phyloP scores from a whole-genome alignment of 2,329 filamentous ascomycete genomes.

The Fusarium sp. region DNA sequence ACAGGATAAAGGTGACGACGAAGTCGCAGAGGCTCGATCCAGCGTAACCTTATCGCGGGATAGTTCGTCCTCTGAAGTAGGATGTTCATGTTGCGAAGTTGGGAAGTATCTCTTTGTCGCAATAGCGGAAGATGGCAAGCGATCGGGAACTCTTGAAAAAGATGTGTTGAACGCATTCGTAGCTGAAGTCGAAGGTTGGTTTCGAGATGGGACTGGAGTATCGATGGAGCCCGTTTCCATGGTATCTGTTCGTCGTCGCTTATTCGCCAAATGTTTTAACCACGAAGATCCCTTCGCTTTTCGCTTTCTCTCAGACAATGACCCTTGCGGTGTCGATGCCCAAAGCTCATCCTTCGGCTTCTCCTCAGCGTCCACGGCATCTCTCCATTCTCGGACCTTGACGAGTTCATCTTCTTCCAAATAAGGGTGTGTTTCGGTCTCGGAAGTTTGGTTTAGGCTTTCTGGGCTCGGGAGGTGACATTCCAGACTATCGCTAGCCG shows the following conservation, averaged over 20 bases:
- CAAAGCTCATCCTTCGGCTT: constrained; percentile 38
- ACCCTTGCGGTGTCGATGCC: constrained; percentile 32
- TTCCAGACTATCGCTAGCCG: constrained; percentile 40
- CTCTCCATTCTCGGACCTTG: constrained; percentile 51
- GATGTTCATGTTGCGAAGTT: background rate
- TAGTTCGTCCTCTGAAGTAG: constrained; percentile 30
- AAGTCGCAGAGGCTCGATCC: constrained; percentile 40
- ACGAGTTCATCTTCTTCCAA: constrained; percentile 49
- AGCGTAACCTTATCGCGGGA: constrained; percentile 17
- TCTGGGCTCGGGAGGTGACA: constrained; percentile 58
- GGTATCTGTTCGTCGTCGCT: constrained; percentile 44
- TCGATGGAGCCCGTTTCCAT: constrained; percentile 38
- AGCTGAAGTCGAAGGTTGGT: constrained; percentile 4
- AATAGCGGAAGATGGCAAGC: constrained; percentile 26
- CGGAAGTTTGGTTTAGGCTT: constrained; percentile 52
- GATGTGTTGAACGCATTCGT: constrained; percentile 20
- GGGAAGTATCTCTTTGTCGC: constrained; percentile 4
- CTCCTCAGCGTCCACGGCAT: constrained; percentile 28
- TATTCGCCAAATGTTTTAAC: constrained; percentile 48
- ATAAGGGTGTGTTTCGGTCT: constrained; percentile 45
- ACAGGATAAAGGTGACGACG: constrained; percentile 47
- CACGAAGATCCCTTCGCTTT: constrained; percentile 47
- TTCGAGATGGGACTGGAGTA: constrained; percentile 31
- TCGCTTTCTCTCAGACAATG: constrained; percentile 40
- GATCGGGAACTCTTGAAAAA: constrained; percentile 37